Percentiles rank a stretch among this genome's conserved stretches.
phyloP scores from a whole-genome alignment of 768 basidiomycete genomes.

The Scleroderma citrinum region DNA sequence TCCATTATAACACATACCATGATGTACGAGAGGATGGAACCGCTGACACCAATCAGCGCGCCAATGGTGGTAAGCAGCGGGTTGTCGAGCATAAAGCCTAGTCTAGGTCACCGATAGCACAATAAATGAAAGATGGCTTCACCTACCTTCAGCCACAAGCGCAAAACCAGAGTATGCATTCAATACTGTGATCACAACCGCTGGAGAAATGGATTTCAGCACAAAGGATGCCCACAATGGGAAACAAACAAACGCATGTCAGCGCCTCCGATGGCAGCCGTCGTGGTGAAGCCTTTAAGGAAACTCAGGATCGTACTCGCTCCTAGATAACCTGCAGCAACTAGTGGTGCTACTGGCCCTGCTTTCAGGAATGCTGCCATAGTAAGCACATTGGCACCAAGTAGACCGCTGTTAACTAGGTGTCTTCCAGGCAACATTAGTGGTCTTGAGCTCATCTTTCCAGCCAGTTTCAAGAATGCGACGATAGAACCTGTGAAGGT shows the following conservation, averaged over 20 bases:
- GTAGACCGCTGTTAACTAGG: constrained; percentile 62
- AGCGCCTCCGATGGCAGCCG: constrained; percentile 88
- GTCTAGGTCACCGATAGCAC: neutral
- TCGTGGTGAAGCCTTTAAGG: constrained; percentile 81
- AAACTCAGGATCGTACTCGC: constrained; percentile 74
- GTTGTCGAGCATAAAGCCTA: constrained; percentile 86
- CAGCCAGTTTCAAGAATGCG: constrained; percentile 84
- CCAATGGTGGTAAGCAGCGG: constrained; percentile 78
- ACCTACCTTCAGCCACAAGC: constrained; percentile 75
- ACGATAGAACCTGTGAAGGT: constrained; percentile 90
- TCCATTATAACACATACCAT: constrained; percentile 51
- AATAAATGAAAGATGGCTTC: neutral
- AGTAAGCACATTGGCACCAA: constrained; percentile 63
- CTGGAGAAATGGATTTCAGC: constrained; percentile 30
- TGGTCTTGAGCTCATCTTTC: constrained; percentile 71
- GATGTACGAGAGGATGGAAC: constrained; percentile 87
- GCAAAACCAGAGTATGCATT: constrained; percentile 92
- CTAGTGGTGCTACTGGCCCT: constrained; percentile 61
- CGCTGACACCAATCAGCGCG: constrained; percentile 84
- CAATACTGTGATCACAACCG: constrained; percentile 85
- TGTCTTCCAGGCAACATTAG: constrained; percentile 73
- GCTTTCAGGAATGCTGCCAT: constrained; percentile 75
- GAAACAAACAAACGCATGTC: constrained; percentile 72
- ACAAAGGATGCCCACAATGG: constrained; percentile 5
- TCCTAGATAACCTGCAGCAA: constrained; percentile 76